Percentiles rank a stretch among this genome's conserved stretches.
These are phyloP conservation scores for Ogataea hybrid DNA, from an alignment of 1,139 yeast genomes.

Conservation along the genomic window DNA sequence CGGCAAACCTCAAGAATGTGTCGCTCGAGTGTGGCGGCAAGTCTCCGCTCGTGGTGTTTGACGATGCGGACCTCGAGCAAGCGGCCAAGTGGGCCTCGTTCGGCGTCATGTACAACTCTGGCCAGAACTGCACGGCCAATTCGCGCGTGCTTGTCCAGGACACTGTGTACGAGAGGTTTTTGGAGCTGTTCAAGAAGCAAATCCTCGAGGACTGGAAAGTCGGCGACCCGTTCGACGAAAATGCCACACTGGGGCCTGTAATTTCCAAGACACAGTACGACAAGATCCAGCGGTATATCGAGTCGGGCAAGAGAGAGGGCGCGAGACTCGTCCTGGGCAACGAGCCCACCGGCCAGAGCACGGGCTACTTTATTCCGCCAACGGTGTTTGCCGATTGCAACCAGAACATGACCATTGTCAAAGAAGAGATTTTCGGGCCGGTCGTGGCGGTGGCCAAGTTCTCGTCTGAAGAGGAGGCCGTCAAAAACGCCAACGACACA, in stretches of 20 bases:
- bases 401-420: conserved; percentile 55
- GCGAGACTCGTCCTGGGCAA: conserved; percentile 67
- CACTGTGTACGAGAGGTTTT: conserved; percentile 64
- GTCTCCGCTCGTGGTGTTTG: conserved; percentile 70
- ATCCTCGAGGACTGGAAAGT: conserved; percentile 47
- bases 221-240: conserved; percentile 56
- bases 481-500: conserved; percentile 69
- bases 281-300: conserved; percentile 64
- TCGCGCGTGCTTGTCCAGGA: conserved; percentile 79
- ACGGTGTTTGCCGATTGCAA: conserved; percentile 64
- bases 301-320: conserved; percentile 68
- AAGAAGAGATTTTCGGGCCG: conserved; percentile 90
- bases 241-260: conserved; percentile 74
- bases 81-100: conserved; percentile 85
- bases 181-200: conserved; percentile 40
- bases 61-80: conserved; percentile 72
- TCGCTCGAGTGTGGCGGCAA: conserved; percentile 95
- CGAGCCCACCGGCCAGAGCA: conserved; percentile 26
- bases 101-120: conserved; percentile 82
- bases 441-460: conserved; percentile 77
- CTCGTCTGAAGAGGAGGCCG: conserved; percentile 67
- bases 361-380: conserved; percentile 65
- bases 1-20: conserved; percentile 63
- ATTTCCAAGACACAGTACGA: conserved; percentile 68
- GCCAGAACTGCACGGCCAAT: conserved; percentile 90